A percentile compares a stretch with the other conserved stretches of the same genome.
Evolutionary conservation across 2,329 filamentous ascomycete species (phyloP).

Genomic region (Penicillium sp.): DNA sequence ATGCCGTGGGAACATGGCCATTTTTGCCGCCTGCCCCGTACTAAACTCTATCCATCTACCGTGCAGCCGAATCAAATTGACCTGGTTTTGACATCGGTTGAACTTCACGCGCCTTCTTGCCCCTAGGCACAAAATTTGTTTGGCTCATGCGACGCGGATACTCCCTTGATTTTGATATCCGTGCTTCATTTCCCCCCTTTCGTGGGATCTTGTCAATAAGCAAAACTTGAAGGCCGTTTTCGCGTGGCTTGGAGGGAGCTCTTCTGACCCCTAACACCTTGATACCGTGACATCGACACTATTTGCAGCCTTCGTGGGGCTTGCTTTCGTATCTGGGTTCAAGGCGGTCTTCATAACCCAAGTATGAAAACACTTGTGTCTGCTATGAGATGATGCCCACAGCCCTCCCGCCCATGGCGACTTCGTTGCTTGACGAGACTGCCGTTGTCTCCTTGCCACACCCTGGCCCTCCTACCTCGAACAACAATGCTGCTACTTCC

Average conservation of each 20-base stretch:
- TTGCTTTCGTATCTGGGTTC: neutral
- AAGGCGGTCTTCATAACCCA: constrained; percentile 4
- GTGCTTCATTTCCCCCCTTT: neutral
- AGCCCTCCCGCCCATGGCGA: constrained; percentile 34
- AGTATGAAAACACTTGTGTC: constrained; percentile 28
- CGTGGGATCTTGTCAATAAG: neutral
- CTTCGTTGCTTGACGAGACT: constrained; percentile 29
- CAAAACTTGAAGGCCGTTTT: neutral
- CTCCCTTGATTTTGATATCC: neutral
- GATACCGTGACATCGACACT: neutral
- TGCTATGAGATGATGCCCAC: constrained; percentile 38
- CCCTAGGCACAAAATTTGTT: neutral
- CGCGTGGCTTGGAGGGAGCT: neutral
- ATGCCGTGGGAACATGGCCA: constrained; percentile 6
- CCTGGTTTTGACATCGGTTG: neutral
- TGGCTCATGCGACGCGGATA: constrained; percentile 4
- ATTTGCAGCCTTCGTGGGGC: neutral
- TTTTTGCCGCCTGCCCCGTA: neutral
- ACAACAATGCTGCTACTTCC: constrained; percentile 10
- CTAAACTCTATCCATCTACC: constrained; percentile 12
- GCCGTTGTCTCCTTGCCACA: constrained; percentile 21
- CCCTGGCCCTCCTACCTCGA: constrained; percentile 6
- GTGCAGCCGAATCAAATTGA: constrained; percentile 3
- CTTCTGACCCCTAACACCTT: neutral
- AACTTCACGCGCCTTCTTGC: neutral